Conservation (phyloP, 2,329 filamentous ascomycete genomes). For the Diaporthe citri region DNA sequence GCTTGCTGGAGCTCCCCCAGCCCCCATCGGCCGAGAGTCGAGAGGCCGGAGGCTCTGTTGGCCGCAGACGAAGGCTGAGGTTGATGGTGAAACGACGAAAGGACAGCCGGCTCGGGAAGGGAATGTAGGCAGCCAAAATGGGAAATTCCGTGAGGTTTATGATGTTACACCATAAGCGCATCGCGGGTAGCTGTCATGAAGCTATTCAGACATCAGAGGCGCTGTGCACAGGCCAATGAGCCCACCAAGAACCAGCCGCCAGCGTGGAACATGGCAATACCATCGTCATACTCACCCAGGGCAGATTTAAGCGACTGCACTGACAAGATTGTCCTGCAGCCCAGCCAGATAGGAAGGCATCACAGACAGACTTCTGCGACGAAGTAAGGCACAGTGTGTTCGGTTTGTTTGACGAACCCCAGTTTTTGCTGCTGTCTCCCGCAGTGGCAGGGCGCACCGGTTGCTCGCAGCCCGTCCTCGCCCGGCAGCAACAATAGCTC, state of each 20-base stretch:
- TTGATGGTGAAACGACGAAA: constrained; percentile 3
- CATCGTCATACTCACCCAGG: constrained; percentile 3
- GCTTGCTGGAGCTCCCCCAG: not conserved
- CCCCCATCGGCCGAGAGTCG: constrained; percentile 7
- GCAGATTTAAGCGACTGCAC: not conserved
- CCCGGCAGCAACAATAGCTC: constrained; percentile 13
- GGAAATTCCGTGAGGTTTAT: not conserved
- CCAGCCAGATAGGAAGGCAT: not conserved
- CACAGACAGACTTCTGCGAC: not conserved
- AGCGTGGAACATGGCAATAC: not conserved
- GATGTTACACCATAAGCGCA: not conserved
- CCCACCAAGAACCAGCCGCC: not conserved
- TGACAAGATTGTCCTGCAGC: not conserved
- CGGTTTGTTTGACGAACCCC: constrained; percentile 7
- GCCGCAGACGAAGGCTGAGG: constrained; percentile 8
- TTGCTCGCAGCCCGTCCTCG: constrained; percentile 4
- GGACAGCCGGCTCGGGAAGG: not conserved
- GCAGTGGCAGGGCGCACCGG: not conserved
- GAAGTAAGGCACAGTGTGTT: not conserved
- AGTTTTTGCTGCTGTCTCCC: constrained; percentile 9
- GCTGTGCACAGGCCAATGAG: not conserved
- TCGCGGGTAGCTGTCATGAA: constrained; percentile 13
- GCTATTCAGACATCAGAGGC: constrained; percentile 32
- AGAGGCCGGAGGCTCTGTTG: not conserved
- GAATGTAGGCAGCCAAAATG: not conserved